Evolutionary conservation across 805 yeast genomes (phyloP), one percentile per base, ranked within the genome.

Genomic region (Yamadazyma takamatsuzukensis): DNA sequence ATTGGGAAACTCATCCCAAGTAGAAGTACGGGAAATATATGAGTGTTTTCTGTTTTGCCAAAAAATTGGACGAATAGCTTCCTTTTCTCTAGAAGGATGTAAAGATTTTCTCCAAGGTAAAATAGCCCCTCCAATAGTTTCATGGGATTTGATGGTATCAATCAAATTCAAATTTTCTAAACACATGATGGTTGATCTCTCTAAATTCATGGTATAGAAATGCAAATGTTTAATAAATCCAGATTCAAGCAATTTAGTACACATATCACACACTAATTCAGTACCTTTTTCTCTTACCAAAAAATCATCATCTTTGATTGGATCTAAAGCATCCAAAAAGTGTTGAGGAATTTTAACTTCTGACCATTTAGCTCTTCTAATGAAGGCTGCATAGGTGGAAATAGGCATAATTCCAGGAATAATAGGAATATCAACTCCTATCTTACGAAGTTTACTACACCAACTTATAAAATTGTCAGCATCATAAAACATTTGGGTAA

Each of bases 331-430:
- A 16, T 75, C 78, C 44, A 78, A 59, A 57, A 89, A 88, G 30
- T 74, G 70, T 39, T 73, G 71, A 3, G 98, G 98, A 38, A 93
- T 72, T 25, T 72, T 60, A 47, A 93, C 80, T 51, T 84, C 83
- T 39, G 95, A 87, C 98, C 98, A 93, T 34, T 78, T 78, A 13
- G 96, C 96, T 56, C 98, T 78, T 66, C 98, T 81, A 42, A 88
- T 59, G 56, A 93, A 93, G 3, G 96, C 78, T 16, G 94, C 83
- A 61, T 90, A 89, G 3, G 96, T 86, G n/a, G 95, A 80, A 37
- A 93, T 89, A 15, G 98, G 98, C 98, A 93, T 93, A 59, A 93
- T 88, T 10, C 98, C 98, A 1, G 98, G 98, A 39, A 93, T 81
- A 44, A 93, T 84, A 18, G 97, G 97, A 33, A 85, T 78, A 24